Evolutionary conservation across 192 early-diverging fungal species (phyloP), one percentile per base, ranked within the genome.

Genomic region (Gaertneriomyces semiglobifer): DNA sequence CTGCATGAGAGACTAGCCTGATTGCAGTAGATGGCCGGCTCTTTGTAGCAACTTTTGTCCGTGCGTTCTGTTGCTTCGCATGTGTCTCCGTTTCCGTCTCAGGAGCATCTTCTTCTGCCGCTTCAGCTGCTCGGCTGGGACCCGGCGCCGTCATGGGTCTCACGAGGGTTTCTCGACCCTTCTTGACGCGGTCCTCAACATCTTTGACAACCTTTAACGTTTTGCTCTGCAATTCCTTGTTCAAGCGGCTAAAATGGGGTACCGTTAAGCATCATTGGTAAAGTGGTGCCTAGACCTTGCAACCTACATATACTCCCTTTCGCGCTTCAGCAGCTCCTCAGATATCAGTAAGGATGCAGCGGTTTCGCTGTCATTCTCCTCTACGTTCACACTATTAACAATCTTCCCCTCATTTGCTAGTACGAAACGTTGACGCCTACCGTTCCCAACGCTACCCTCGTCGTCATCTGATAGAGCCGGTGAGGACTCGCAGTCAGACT

Each of bases 171-270:
- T 73, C 68, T 71, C 68, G 75, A 44, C 81, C 81, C 66, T 76
- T 75, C 76, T 77, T 81, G 39, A 82, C 73, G 9, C 71, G 66
- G 5, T 50, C 53, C 53, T 82, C 80, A 9, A 70, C 80, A 44
- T 59, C 65, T 60, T 75, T 72, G 10, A 82, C 70, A 14, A 79
- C 70, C 44, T 74, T 61, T 5, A 62, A 67, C 7, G 77, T 65
- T 67, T 82, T 73, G n/a, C 14, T 12, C 50, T 79, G 77, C 45
- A 82, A 55, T 48, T 78, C 65, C 59, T 78, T 77, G 69, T 82
- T 82, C 64, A 66, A 68, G 42, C 67, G 75, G 2, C 79, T 81
- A 53, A 44, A 8, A 39, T 51, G 8, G n/a, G 25, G 33, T 8
- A 4, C 25, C 25, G 25, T 33, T 33, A 0, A 33, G 25, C 25